Evolutionary conservation across 78 protist species (phyloP), one percentile per base, ranked within the genome.

Genomic region (Chrysochromulina tobinii): DNA sequence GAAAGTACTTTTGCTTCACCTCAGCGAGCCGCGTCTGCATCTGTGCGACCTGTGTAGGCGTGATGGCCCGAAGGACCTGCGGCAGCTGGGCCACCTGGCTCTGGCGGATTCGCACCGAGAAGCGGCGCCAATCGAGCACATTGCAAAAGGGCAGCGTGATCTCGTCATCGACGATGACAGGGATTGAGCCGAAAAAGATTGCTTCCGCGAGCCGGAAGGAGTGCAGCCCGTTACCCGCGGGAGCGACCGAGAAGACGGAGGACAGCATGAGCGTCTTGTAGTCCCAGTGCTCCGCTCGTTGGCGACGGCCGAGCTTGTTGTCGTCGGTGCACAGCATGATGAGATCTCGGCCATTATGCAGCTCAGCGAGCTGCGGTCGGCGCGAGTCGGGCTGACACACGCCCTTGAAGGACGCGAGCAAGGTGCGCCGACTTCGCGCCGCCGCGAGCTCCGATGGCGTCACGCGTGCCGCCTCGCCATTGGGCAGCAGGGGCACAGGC

Each of bases 231-330:
- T 75, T 75, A 17, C 83, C 83, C 21, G 83, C 83, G 6, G 83
- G 83, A 11, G 83, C 83, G 9, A 14, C 83, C 7, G 83, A 27
- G 23, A 75, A 75, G 57, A 75, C 83, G 18, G 83, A 75, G 21
- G 58, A 50, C 17, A 75, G 83, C 83, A 75, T 75, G 25, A 75
- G 83, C 54, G 83, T 75, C 83, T 75, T 75, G 83, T 75, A 75
- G 23, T 75, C 83, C 11, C 11, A 75, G 23, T 75, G 83, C 15
- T 12, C 11, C 23, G 83, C 83, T 4, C 23, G 72, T 12, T 38
- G 38, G 64, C 64, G 64, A 59, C 21, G 64, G 79, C 54, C 50
- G 79, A 12, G 79, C 50, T 14, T 9, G n/a, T 5, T 3, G 27
- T 3, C 12, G 51, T n/a, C 11, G 57, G 58, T 17, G 83, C 83